Evolutionary conservation across 768 basidiomycete genomes (phyloP).

Genomic region (Myochromella boudieri): DNA sequence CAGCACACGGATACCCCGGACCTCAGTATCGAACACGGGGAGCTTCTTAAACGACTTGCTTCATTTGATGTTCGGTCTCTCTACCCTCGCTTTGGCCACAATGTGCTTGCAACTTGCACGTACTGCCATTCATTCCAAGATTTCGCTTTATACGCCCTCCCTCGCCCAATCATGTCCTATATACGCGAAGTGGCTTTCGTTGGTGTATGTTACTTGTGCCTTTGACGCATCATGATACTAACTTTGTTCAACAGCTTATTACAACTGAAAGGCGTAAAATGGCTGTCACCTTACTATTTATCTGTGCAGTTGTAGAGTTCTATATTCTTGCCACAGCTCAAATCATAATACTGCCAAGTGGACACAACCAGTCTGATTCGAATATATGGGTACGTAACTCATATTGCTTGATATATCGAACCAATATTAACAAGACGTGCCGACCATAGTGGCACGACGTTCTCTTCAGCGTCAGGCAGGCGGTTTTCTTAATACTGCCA

Average conservation of each 20-base stretch:
- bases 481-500: conserved; percentile 60
- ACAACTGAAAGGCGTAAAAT: conserved; percentile 36
- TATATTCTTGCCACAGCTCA: conserved; percentile 52
- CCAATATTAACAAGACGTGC: not conserved
- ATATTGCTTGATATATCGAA: not conserved
- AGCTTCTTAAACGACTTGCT: conserved; percentile 53
- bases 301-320: conserved; percentile 49
- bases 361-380: conserved; percentile 14
- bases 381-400: conserved; percentile 34
- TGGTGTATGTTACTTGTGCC: conserved; percentile 35
- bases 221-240: not conserved
- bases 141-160: conserved; percentile 58
- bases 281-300: conserved; percentile 47
- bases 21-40: conserved; percentile 48
- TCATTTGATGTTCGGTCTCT: conserved; percentile 55
- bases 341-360: conserved; percentile 41
- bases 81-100: conserved; percentile 72
- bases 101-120: conserved; percentile 59
- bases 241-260: conserved; percentile 22
- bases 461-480: conserved; percentile 51
- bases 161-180: conserved; percentile 56
- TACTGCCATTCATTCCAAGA: conserved; percentile 64
- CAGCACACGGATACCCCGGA: conserved; percentile 36
- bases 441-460: conserved; percentile 63
- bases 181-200: conserved; percentile 55